Conservation (phyloP, 192 early-diverging fungal genomes). For the Coemansia sp. region DNA sequence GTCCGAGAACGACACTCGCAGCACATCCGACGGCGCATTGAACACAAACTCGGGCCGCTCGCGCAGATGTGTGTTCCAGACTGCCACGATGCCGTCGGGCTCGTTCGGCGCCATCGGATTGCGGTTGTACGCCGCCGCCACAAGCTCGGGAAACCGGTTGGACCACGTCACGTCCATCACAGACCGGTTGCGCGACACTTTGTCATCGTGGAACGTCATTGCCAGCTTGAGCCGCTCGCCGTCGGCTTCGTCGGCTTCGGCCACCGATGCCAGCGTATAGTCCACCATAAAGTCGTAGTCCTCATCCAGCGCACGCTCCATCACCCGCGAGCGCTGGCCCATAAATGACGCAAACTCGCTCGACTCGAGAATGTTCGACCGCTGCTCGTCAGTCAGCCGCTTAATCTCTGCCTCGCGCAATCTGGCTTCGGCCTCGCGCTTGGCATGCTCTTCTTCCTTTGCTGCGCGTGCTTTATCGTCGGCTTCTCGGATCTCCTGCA, state of each 20-base stretch:
- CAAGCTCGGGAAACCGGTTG: slow-evolving; percentile 81
- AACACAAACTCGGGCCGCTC: slow-evolving; percentile 96
- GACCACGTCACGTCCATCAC: slow-evolving; percentile 96
- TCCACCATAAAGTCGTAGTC: slow-evolving; percentile 92
- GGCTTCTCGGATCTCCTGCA: slow-evolving; percentile 43
- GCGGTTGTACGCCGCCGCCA: slow-evolving; percentile 91
- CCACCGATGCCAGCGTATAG: slow-evolving; percentile 68
- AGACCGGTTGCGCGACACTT: slow-evolving; percentile 79
- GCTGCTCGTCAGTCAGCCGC: slow-evolving; percentile 86
- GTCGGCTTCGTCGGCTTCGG: slow-evolving; percentile 58
- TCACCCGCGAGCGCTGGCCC: slow-evolving; percentile 78
- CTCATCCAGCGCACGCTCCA: slow-evolving; percentile 87
- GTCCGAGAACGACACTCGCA: slow-evolving; percentile 82
- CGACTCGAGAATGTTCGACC: slow-evolving; percentile 70
- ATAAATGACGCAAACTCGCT: slow-evolving; percentile 83
- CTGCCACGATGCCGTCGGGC: slow-evolving; percentile 88
- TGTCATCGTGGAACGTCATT: slow-evolving; percentile 76
- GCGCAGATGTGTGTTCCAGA: slow-evolving; percentile 89
- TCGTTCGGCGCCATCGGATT: slow-evolving; percentile 82
- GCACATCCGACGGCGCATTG: slow-evolving; percentile 88
- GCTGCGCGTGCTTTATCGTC: slow-evolving; percentile 38
- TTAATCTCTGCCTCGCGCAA: slow-evolving; percentile 54
- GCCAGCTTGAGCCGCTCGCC: slow-evolving; percentile 71
- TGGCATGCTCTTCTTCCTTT: slow-evolving; percentile 39
- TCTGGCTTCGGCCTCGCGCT: slow-evolving; percentile 67